These are phyloP conservation scores for Paramecium sexaurelia DNA, from an alignment of 73 alveolate genomes.

Conservation along the genomic window DNA sequence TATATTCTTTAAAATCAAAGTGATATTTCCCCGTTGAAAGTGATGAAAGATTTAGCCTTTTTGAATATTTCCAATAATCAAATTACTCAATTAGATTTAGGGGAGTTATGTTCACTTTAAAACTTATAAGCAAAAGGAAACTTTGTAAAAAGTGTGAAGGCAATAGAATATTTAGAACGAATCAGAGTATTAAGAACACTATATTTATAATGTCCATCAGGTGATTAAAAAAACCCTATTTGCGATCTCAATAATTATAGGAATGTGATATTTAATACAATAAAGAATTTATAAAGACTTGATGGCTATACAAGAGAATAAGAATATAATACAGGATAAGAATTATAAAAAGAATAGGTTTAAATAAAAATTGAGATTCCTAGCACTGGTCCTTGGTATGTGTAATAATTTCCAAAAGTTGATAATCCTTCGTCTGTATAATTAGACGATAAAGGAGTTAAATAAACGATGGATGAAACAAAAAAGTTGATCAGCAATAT, in stretches of 20 bases:
- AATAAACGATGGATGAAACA: not conserved
- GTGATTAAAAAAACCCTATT: not conserved
- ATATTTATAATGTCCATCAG: not conserved
- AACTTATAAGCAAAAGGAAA: conserved; percentile 23
- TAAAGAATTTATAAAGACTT: not conserved
- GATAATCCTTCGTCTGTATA: not conserved
- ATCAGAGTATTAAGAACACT: not conserved
- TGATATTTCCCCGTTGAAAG: not conserved
- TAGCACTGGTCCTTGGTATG: conserved; percentile 30
- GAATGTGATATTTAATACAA: not conserved
- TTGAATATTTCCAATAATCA: conserved; percentile 23
- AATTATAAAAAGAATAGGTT: not conserved
- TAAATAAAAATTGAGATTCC: conserved; percentile 9
- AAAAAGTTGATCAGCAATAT: not conserved
- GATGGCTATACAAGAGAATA: conserved; percentile 39
- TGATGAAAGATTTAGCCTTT: not conserved
- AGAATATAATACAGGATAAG: conserved; percentile 6
- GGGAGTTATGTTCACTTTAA: not conserved
- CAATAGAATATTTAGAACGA: not conserved
- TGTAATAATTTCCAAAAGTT: conserved; percentile 31
- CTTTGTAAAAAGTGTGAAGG: not conserved
- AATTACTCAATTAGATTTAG: not conserved
- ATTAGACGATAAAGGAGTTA: not conserved
- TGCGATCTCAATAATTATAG: conserved; percentile 1
- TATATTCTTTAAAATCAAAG: not conserved